Evolutionary conservation across 1,284 basidiomycete genomes (phyloP), one percentile per base, ranked within the genome.

Genomic region (Uromyces viciae-fabae): DNA sequence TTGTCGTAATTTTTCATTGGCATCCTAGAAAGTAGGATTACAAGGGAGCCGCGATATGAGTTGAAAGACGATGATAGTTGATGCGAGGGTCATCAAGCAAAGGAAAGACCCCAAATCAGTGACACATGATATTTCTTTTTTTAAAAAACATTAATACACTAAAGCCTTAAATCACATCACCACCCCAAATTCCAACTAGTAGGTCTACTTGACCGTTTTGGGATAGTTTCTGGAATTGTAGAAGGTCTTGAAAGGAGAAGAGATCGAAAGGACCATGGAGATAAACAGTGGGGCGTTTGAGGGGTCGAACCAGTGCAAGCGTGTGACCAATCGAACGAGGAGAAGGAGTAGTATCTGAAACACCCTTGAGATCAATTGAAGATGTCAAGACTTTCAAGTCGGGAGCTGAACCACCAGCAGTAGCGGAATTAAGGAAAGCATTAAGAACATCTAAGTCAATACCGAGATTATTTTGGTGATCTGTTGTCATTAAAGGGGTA

Each of bases 221-320:
- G 46, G 56, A 49, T 38, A 60, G 43, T 15, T 76, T 25, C 66
- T 76, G 58, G 11, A 76, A 17, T 46, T 49, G 62, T 15, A 62
- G 40, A n/a, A 76, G 60, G 46, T 66, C 56, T 25, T 42, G 58
- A 64, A 31, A 52, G 14, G 75, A 76, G 43, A 76, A 76, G 17
- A 76, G 60, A 66, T 76, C 75, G 52, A 76, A 76, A 11, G 75
- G 28, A 46, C 75, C 75, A 64, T 76, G 75, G 5, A 76, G 33
- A 31, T 76, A 76, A 52, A 76, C 43, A 11, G 42, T 43, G 22
- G 60, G 58, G 49, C 46, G 60, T 25, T 76, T 25, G 17, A 76
- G 42, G 19, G n/a, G 43, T 25, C 46, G 42, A 31, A 76, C 46
- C 22, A 62, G 58, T 58, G 73, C 73, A 28, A 75, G 33, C 4